Conservation (phyloP, 148 eudicot genomes). For the Pharnaceum exiguum region DNA sequence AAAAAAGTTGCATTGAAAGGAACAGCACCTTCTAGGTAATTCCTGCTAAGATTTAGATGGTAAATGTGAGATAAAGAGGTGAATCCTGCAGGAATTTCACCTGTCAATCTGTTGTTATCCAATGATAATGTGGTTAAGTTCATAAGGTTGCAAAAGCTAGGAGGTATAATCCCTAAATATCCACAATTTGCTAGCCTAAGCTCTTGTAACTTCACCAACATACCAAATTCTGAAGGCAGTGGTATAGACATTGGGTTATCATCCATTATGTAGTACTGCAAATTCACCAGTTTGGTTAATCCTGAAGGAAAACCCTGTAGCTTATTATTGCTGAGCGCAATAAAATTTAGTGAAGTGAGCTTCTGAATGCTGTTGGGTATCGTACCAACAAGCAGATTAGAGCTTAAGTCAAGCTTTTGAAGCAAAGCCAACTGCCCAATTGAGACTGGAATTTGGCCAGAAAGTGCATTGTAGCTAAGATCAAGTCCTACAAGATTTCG, state of each 20-base stretch:
- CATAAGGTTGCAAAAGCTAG: slow-evolving; percentile 25
- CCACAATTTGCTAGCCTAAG: slow-evolving; percentile 68
- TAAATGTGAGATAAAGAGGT: slow-evolving; percentile 48
- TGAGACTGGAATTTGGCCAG: slow-evolving; percentile 46
- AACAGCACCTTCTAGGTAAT: slow-evolving; percentile 52
- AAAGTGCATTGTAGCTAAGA: slow-evolving; percentile 62
- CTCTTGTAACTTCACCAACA: slow-evolving; percentile 53
- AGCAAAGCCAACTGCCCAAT: slow-evolving; percentile 58
- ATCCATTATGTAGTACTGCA: slow-evolving; percentile 72
- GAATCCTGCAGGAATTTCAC: slow-evolving; percentile 53
- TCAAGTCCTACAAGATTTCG: slow-evolving; percentile 60
- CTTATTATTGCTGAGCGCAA: slow-evolving; percentile 60
- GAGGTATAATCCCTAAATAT: slow-evolving; percentile 54
- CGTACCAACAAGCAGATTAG: slow-evolving; percentile 47
- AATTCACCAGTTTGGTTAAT: slow-evolving; percentile 29
- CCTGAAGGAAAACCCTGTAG: slow-evolving; percentile 49
- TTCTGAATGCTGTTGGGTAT: slow-evolving; percentile 41
- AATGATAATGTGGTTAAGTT: slow-evolving; percentile 62
- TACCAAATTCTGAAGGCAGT: slow-evolving; percentile 43
- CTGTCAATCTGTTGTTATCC: slow-evolving; percentile 64
- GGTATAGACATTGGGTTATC: slow-evolving; percentile 59
- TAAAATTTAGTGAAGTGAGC: slow-evolving; percentile 41
- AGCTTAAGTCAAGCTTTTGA: slow-evolving; percentile 75
- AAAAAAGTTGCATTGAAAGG: slow-evolving; percentile 66
- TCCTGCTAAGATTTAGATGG: slow-evolving; percentile 73